phyloP scores from a whole-genome alignment of 2,329 filamentous ascomycete genomes.

The Penicillium frequentans region DNA sequence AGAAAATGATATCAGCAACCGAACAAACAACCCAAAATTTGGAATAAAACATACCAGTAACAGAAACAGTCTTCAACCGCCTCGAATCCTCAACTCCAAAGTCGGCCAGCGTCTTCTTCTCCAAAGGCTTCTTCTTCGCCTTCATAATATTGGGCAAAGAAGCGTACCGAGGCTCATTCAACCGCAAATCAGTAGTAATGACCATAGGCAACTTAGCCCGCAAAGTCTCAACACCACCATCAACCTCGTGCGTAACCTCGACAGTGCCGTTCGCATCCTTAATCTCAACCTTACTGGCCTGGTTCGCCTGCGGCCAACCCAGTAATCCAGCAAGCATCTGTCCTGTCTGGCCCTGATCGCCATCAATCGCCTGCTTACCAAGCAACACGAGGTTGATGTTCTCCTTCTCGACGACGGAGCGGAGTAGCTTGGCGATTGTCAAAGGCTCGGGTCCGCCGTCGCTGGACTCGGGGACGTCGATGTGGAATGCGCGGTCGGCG shows the following conservation, averaged over 20 bases:
- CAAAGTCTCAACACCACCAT: constrained; percentile 91
- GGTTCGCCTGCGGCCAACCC: constrained; percentile 91
- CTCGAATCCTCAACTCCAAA: constrained; percentile 72
- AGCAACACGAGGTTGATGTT: constrained; percentile 88
- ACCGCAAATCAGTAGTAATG: constrained; percentile 87
- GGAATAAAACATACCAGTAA: constrained; percentile 63
- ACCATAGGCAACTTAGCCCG: constrained; percentile 84
- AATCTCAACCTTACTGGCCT: constrained; percentile 82
- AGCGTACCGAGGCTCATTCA: constrained; percentile 95
- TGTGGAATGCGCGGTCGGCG: constrained; percentile 86
- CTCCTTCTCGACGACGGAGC: constrained; percentile 76
- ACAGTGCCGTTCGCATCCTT: constrained; percentile 66
- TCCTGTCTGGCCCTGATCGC: constrained; percentile 91
- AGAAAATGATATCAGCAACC: not conserved
- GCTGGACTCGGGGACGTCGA: constrained; percentile 73
- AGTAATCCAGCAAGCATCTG: constrained; percentile 95
- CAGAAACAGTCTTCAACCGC: constrained; percentile 86
- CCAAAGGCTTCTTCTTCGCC: constrained; percentile 99
- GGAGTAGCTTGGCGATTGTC: constrained; percentile 85
- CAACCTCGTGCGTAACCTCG: constrained; percentile 85
- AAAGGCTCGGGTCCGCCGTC: constrained; percentile 75
- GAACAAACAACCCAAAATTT: not conserved
- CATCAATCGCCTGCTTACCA: constrained; percentile 98
- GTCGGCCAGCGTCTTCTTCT: constrained; percentile 85
- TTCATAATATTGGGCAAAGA: constrained; percentile 99